Percentiles rank a stretch among this genome's conserved stretches.
phyloP scores from a whole-genome alignment of 805 yeast genomes.

The Pichia manshurica region DNA sequence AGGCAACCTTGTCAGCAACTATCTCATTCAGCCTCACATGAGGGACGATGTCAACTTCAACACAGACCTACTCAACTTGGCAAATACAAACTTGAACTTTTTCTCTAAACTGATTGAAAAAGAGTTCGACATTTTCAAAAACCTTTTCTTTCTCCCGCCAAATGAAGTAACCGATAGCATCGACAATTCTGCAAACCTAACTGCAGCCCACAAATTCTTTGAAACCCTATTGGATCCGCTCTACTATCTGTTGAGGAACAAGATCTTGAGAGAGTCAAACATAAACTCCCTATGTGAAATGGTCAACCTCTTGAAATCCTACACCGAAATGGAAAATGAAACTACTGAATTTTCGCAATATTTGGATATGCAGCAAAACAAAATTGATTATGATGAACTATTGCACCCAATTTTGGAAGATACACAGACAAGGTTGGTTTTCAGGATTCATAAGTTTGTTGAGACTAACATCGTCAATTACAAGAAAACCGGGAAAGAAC shows the following conservation, averaged over 20 bases:
- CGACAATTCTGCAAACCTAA: conserved; percentile 29
- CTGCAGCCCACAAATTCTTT: conserved; percentile 50
- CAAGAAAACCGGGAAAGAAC: conserved; percentile 61
- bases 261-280: conserved; percentile 63
- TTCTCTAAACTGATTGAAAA: conserved; percentile 54
- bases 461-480: conserved; percentile 64
- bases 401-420: conserved; percentile 71
- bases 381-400: conserved; percentile 49
- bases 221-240: conserved; percentile 67
- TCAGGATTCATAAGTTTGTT: conserved; percentile 68
- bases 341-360: conserved; percentile 17
- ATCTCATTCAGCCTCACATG: conserved; percentile 29
- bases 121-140: conserved; percentile 55
- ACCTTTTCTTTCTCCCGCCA: conserved; percentile 39
- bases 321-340: conserved; percentile 53
- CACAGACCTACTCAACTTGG: conserved; percentile 46
- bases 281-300: conserved; percentile 69
- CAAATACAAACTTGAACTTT: conserved; percentile 57
- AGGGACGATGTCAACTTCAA: conserved; percentile 20
- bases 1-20: conserved; percentile 37
- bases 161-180: conserved; percentile 12
- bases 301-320: conserved; percentile 61
- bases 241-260: conserved; percentile 62
- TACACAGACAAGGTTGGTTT: conserved; percentile 73
- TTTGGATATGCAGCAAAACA: conserved; percentile 9